Base-by-base conservation (phyloP, 2,329 filamentous ascomycete species). In the Fusarium sp. region DNA sequence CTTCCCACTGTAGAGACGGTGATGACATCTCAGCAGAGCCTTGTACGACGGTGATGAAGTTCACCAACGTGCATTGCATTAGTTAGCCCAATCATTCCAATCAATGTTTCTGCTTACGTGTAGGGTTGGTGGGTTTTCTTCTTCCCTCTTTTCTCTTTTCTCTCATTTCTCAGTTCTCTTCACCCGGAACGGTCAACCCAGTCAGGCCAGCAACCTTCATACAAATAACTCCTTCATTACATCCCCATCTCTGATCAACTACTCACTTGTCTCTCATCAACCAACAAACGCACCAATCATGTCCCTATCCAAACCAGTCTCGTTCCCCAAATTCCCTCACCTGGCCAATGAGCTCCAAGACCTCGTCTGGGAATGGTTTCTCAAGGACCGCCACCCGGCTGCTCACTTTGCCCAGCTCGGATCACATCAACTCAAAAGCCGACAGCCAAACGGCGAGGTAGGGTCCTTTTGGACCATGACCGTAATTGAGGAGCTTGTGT, bases 281-380 rank as follows among this genome's bases (percentile, higher is more conserved):
- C 33, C 16, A 6, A 20, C 10, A 58, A 40, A 10, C 18, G 29
- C 33, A n/a, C 20, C 56, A 36, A 13, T 31, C 57, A 60, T 60
- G 57, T 60, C 57, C 16, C 25, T 31, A 16, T 31, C 36, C 36
- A 42, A 60, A 7, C 22, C 9, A 6, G 18, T 2, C 18, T 20
- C 27, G 8, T 60, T 60, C 27, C 4, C 22, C 13, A 59, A 59
- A 6, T 59, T 59, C 57, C 11, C 36, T 20, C 11, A 42, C 9
- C 25, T 59, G 22, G 11, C 25, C 36, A 42, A 20, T 27, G 57
- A 59, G 36, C 7, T 59, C 22, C 57, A 59, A n/a, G 57, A 59
- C 36, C 38, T 61, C 6, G 3, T 61, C 38, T 61, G 58, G 58
- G 29, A 45, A 20, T 31, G 20, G 25, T 20, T 38, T 29, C 9